Evolutionary conservation across 345 rosid genomes (phyloP).

Genomic region (Reutealis trisperma): DNA sequence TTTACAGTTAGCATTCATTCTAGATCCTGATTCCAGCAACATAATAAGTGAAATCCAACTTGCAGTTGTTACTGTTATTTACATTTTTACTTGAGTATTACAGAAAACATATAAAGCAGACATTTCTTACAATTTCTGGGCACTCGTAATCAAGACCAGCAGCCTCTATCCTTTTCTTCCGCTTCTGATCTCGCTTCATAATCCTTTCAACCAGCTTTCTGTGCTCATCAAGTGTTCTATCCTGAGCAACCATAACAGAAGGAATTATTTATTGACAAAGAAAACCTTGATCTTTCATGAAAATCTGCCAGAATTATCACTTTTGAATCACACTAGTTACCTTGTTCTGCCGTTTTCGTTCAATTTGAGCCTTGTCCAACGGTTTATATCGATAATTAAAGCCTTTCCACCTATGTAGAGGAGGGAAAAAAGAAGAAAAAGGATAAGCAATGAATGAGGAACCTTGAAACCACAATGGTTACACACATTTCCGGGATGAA

Average conservation of each 20-base stretch:
- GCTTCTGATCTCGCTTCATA: conserved; percentile 58
- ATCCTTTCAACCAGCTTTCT: conserved; percentile 68
- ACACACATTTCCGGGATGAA: background rate
- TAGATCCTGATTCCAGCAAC: background rate
- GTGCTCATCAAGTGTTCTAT: conserved; percentile 84
- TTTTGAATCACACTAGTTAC: conserved; percentile 27
- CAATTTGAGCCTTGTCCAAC: conserved; percentile 61
- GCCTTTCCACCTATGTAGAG: conserved; percentile 73
- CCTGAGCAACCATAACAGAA: conserved; percentile 38
- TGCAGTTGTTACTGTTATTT: background rate
- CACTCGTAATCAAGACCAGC: conserved; percentile 85
- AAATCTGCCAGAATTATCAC: background rate
- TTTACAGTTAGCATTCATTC: background rate
- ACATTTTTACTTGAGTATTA: background rate
- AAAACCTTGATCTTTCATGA: background rate
- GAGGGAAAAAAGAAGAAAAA: background rate
- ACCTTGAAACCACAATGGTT: background rate
- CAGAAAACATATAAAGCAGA: background rate
- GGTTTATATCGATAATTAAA: conserved; percentile 55
- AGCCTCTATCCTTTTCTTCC: conserved; percentile 67
- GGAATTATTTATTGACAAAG: background rate
- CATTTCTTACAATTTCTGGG: conserved; percentile 78
- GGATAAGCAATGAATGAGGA: background rate
- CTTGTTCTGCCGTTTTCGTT: conserved; percentile 66
- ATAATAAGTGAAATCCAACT: background rate